Conservation (phyloP, 176 grass and related monocot genomes). For the Aegilops speltoides region DNA sequence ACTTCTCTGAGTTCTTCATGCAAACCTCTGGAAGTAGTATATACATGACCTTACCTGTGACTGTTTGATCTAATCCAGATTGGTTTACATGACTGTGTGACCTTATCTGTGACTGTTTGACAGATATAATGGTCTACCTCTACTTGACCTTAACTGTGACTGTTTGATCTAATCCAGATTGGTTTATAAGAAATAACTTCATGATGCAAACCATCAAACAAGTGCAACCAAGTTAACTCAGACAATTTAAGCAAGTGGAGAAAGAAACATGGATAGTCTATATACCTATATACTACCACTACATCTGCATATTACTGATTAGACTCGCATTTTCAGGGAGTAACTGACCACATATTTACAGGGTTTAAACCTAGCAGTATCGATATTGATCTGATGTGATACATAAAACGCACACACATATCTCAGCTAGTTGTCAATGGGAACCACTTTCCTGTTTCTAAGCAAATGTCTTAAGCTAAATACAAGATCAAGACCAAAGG, state of each 20-base stretch:
- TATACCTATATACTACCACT: not conserved
- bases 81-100: not conserved
- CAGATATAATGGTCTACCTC: not conserved
- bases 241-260: not conserved
- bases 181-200: not conserved
- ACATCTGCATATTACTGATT: not conserved
- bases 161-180: not conserved
- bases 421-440: not conserved
- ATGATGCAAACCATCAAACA: not conserved
- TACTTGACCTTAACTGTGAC: conserved; percentile 1
- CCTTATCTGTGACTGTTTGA: not conserved
- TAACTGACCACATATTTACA: conserved; percentile 9
- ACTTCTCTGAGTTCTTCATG: not conserved
- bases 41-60: conserved; percentile 9
- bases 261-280: not conserved
- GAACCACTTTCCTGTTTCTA: not conserved
- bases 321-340: not conserved
- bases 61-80: not conserved
- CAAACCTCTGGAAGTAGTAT: not conserved
- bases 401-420: not conserved
- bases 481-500: not conserved
- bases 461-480: not conserved
- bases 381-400: not conserved
- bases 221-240: not conserved
- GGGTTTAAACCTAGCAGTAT: not conserved